Evolutionary conservation across 2,329 filamentous ascomycete genomes (phyloP), one percentile per base, ranked within the genome.

Genomic region (Fusarium sp.): DNA sequence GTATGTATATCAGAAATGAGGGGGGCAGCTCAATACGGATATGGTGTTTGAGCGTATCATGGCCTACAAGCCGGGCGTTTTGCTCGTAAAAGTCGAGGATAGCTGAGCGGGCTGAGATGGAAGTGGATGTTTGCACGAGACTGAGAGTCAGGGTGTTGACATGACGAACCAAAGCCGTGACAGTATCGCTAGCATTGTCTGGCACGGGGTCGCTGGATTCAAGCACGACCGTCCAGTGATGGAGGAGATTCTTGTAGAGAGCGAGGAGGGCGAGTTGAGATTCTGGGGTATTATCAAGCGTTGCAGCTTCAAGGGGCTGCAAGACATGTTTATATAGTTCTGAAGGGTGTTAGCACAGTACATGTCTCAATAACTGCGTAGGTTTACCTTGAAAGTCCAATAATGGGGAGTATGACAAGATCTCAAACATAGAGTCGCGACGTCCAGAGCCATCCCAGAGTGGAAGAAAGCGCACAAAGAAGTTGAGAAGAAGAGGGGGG

Each of bases 61-160:
- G 80, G 4, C 84, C 83, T 57, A 89, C 84, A 21, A 91, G 77
- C 20, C 82, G 79, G 6, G 87, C 84, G 7, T 88, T 82, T 52
- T 85, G 81, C 65, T 90, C 86, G 76, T 91, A 92, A 77, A 95
- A 94, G 74, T 89, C 88, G 32, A 92, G 83, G 17, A 94, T 82
- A 20, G 84, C 80, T 8, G 88, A 87, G 36, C 85, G 78, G 3
- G 84, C 82, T 3, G 79, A 70, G 6, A 80, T 66, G 7, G 75
- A 74, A 10, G 80, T 75, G 3, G 79, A 78, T 50, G 82, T 82
- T 77, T 92, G 89, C 8, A 88, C 76, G 10, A 91, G 77, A 1
- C 88, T 86, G 4, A 91, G 81, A 40, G 85, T 80, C 19, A 93
- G 82, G 6, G 81, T 76, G 77, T 87, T 83, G 75, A 84, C 81